These are phyloP conservation scores for Sinapis alba DNA, from an alignment of 441 rosid species.

Conservation along the genomic window DNA sequence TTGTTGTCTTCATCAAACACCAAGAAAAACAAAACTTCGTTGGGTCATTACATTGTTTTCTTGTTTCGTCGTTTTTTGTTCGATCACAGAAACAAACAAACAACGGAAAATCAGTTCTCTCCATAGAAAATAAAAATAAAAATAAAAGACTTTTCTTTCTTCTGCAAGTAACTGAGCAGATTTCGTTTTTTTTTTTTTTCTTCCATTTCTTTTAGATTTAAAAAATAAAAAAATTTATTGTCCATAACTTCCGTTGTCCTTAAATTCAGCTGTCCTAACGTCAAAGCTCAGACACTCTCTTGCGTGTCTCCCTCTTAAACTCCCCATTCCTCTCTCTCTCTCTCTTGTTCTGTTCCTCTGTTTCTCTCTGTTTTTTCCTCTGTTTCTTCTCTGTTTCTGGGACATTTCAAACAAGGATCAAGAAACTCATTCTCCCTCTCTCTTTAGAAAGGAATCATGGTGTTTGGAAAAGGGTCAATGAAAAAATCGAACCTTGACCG, in stretches of 20 bases:
- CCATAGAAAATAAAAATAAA: background rate
- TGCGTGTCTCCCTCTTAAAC: conserved; percentile 41
- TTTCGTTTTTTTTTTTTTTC: conserved; percentile 37
- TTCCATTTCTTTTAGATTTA: background rate
- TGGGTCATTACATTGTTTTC: background rate
- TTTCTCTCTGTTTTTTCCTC: conserved; percentile 19
- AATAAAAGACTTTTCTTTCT: conserved; percentile 35
- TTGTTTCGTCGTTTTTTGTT: background rate
- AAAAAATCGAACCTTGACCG: conserved; percentile 82
- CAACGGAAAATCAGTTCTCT: conserved; percentile 34
- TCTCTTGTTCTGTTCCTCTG: conserved; percentile 7
- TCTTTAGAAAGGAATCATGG: conserved; percentile 52
- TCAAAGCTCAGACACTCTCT: conserved; percentile 44
- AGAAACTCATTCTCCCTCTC: conserved; percentile 34
- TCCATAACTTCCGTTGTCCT: conserved; percentile 39
- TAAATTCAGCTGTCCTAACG: conserved; percentile 44
- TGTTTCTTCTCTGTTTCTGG: conserved; percentile 29
- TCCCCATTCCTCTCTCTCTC: background rate
- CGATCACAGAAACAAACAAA: conserved; percentile 23
- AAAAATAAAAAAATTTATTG: background rate
- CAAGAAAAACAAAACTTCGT: background rate
- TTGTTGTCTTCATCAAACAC: background rate
- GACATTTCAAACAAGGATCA: conserved; percentile 31
- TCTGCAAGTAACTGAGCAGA: conserved; percentile 39
- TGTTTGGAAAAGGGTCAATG: conserved; percentile 58